Evolutionary conservation across 2,329 filamentous ascomycete genomes (phyloP).

Genomic region (Neoscytalidium dimidiatum): DNA sequence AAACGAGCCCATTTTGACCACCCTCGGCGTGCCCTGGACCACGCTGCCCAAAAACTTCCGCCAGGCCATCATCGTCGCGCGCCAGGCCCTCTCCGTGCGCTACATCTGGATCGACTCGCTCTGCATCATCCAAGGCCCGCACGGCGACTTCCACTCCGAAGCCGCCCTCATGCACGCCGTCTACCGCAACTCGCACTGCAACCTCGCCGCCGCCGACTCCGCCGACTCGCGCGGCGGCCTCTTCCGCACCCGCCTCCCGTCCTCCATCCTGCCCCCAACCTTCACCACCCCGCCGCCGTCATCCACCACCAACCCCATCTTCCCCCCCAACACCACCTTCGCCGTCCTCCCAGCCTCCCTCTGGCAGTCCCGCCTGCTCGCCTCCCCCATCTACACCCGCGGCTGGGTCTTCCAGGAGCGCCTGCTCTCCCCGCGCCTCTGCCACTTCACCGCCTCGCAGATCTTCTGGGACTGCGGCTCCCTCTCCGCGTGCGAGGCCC

Average conservation of each 20-base stretch:
- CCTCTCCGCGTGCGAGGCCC: constrained; percentile 28
- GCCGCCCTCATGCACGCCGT: constrained; percentile 30
- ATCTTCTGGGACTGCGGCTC: constrained; percentile 33
- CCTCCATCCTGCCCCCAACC: constrained; percentile 23
- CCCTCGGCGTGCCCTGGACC: constrained; percentile 23
- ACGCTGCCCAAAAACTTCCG: constrained; percentile 28
- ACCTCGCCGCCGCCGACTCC: constrained; percentile 31
- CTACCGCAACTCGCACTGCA: constrained; percentile 33
- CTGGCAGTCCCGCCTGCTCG: constrained; percentile 28
- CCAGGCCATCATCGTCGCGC: constrained; percentile 28
- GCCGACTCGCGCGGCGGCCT: constrained; percentile 24
- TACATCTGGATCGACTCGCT: constrained; percentile 26
- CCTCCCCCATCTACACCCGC: constrained; percentile 23
- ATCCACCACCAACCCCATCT: constrained; percentile 24
- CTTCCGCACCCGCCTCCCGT: constrained; percentile 26
- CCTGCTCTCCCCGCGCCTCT: constrained; percentile 30
- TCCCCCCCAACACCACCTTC: constrained; percentile 24
- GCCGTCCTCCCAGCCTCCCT: constrained; percentile 25
- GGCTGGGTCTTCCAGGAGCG: constrained; percentile 36
- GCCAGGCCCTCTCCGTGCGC: constrained; percentile 17
- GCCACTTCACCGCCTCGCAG: constrained; percentile 29
- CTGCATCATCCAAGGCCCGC: constrained; percentile 22
- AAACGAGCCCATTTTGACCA: constrained; percentile 5
- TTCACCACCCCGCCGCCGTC: constrained; percentile 1
- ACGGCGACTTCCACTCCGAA: constrained; percentile 27